These are phyloP conservation scores for Cercospora berteroae DNA, from an alignment of 2,329 filamentous ascomycete species.

Conservation along the genomic window DNA sequence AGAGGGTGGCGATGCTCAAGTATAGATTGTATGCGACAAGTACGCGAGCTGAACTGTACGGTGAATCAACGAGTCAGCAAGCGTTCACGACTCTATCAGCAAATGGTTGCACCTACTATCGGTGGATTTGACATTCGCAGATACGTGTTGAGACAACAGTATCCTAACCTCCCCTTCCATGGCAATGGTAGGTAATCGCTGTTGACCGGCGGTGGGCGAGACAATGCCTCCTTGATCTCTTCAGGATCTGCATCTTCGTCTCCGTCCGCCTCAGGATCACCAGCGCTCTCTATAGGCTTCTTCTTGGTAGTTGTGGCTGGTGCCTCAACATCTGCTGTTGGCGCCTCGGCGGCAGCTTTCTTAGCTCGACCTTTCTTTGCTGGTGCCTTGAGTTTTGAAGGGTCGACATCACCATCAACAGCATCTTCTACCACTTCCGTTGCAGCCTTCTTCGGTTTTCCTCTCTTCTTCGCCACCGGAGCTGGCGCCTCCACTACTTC, in stretches of 20 bases:
- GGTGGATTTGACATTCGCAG: constrained; percentile 76
- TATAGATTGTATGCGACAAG: constrained; percentile 87
- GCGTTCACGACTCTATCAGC: neutral
- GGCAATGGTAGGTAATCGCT: constrained; percentile 80
- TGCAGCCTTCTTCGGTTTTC: constrained; percentile 18
- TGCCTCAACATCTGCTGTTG: constrained; percentile 9
- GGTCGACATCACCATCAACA: constrained; percentile 9
- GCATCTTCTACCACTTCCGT: constrained; percentile 10
- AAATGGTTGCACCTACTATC: constrained; percentile 43
- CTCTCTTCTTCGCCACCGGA: constrained; percentile 15
- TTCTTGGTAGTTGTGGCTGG: constrained; percentile 31
- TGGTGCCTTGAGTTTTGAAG: constrained; percentile 15
- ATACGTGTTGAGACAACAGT: constrained; percentile 92
- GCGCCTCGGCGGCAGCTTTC: constrained; percentile 19
- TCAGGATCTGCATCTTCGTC: constrained; percentile 54
- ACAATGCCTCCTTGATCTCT: constrained; percentile 58
- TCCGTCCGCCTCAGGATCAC: constrained; percentile 56
- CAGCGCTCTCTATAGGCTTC: constrained; percentile 22
- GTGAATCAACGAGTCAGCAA: neutral
- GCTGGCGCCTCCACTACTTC: constrained; percentile 34
- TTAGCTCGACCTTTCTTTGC: constrained; percentile 24
- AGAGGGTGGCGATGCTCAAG: constrained; percentile 84
- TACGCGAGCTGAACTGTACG: constrained; percentile 72
- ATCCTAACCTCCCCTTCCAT: constrained; percentile 86
- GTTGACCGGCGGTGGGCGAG: constrained; percentile 73